Percentiles rank a stretch among this genome's conserved stretches.
phyloP scores from a whole-genome alignment of 345 rosid genomes.

The Clausena lansium region DNA sequence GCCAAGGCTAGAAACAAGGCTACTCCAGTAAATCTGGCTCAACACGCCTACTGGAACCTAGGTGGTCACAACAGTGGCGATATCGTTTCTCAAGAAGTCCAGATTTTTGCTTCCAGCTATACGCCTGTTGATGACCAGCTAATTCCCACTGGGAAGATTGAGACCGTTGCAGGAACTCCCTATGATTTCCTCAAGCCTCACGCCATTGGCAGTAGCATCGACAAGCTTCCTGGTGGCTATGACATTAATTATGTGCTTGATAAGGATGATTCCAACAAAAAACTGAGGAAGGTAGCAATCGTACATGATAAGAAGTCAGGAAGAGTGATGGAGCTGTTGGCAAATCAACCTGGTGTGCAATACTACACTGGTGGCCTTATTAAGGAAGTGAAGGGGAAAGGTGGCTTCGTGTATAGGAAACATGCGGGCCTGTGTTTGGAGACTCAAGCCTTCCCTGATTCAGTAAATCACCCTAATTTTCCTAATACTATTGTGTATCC shows the following conservation, averaged over 20 bases:
- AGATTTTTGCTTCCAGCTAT: conserved; percentile 57
- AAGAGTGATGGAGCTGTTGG: conserved; percentile 60
- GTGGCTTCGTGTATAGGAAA: conserved; percentile 52
- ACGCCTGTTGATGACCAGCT: conserved; percentile 56
- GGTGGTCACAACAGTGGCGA: conserved; percentile 73
- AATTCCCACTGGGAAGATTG: conserved; percentile 72
- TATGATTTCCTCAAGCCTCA: conserved; percentile 63
- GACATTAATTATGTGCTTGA: conserved; percentile 78
- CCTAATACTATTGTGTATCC: conserved; percentile 65
- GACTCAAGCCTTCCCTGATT: conserved; percentile 80
- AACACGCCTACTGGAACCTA: conserved; percentile 84
- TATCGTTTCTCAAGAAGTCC: conserved; percentile 61
- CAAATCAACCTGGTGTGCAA: conserved; percentile 73
- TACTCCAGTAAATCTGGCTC: conserved; percentile 81
- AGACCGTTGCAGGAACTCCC: conserved; percentile 64
- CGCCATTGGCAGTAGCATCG: conserved; percentile 48
- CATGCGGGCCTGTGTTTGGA: conserved; percentile 70
- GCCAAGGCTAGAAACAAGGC: conserved; percentile 66
- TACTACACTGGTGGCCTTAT: conserved; percentile 63
- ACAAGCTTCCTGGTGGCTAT: conserved; percentile 56
- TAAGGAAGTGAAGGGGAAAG: conserved; percentile 58
- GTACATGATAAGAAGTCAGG: conserved; percentile 66
- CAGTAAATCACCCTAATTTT: conserved; percentile 67
- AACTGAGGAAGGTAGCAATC: conserved; percentile 49
- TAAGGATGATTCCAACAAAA: background rate